Conservation (phyloP, 306 rosid species). For the Hylodesmum podocarpum region DNA sequence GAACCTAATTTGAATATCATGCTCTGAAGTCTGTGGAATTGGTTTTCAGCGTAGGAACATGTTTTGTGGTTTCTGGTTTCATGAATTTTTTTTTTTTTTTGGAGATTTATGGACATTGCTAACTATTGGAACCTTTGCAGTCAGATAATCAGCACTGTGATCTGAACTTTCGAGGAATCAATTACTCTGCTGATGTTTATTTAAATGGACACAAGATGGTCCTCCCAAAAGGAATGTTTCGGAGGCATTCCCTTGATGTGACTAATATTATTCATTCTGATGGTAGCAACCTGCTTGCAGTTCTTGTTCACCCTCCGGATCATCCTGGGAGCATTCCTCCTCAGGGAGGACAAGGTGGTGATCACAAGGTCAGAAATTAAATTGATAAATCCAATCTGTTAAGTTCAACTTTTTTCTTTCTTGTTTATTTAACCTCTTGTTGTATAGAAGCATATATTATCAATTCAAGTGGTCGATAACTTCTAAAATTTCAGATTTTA, state of each 20-base stretch:
- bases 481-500: neutral
- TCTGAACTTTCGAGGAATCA: conserved; percentile 87
- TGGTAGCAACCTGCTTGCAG: conserved; percentile 79
- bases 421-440: conserved; percentile 9
- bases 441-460: neutral
- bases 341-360: conserved; percentile 94
- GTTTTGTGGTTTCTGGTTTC: conserved; percentile 12
- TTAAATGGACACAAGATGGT: conserved; percentile 76
- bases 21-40: neutral
- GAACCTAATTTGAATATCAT: neutral
- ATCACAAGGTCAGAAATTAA: conserved; percentile 70
- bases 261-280: conserved; percentile 67
- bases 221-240: conserved; percentile 90
- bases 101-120: neutral
- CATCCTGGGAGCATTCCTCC: conserved; percentile 91
- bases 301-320: conserved; percentile 94
- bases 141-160: conserved; percentile 66
- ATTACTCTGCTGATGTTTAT: conserved; percentile 84
- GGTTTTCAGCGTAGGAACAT: no score
- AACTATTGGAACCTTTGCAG: conserved; percentile 46
- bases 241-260: conserved; percentile 87
- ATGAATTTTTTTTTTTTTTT: neutral
- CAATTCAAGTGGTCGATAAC: conserved; percentile 19
- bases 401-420: conserved; percentile 10
- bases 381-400: neutral